A percentile compares a stretch with the other conserved stretches of the same genome.
Conservation (phyloP, 441 rosid species). For the Brassica hybrid region DNA sequence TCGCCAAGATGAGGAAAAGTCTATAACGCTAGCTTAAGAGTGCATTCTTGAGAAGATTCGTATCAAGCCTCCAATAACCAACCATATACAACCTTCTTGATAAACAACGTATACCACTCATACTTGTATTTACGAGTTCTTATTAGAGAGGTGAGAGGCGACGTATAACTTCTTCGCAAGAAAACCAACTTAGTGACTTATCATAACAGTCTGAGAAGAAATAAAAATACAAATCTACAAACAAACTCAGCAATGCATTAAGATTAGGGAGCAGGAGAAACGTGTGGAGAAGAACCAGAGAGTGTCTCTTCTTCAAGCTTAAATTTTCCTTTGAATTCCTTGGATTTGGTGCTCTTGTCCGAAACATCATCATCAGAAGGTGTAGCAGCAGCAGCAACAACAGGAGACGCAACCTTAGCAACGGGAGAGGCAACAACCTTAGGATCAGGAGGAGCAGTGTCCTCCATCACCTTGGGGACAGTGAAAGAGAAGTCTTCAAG, state of each 20-base stretch:
- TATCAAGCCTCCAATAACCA: no score
- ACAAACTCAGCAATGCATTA: conserved; percentile 4
- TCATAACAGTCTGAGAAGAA: neutral
- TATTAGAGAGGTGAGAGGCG: neutral
- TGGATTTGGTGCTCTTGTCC: neutral
- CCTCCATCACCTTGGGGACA: conserved; percentile 85
- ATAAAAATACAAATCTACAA: neutral
- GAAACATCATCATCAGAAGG: neutral
- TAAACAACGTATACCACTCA: no score
- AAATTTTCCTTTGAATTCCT: neutral
- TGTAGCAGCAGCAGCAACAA: neutral
- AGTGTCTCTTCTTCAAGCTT: neutral
- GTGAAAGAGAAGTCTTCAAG: conserved; percentile 72
- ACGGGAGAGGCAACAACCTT: no score
- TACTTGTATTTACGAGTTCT: neutral
- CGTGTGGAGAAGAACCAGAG: neutral
- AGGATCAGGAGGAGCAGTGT: conserved; percentile 58
- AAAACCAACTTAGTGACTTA: neutral
- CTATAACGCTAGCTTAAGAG: neutral
- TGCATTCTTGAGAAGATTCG: no score
- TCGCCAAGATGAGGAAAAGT: conserved; percentile 42
- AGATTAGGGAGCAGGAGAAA: neutral
- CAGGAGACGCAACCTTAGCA: conserved; percentile 1
- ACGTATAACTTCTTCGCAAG: neutral
- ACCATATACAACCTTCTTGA: no score